Conservation (phyloP, 2,329 filamentous ascomycete species). For the Colletotrichum gloeosporioides region DNA sequence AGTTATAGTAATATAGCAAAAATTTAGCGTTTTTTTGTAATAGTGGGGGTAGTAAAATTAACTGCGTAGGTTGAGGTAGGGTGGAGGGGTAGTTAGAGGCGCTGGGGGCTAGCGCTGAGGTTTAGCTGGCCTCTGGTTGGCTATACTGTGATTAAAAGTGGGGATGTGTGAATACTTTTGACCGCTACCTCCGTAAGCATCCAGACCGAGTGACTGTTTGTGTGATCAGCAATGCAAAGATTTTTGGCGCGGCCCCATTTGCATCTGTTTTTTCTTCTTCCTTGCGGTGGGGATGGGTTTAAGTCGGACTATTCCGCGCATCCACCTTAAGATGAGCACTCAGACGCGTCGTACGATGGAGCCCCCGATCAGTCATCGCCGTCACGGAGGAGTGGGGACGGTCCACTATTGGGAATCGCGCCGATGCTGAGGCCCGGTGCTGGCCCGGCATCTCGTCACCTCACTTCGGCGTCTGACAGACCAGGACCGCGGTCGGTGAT, state of each 20-base stretch:
- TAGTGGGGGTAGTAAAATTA: too few species aligned
- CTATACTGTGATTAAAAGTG: too few species aligned
- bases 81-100: too few species aligned
- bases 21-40: too few species aligned
- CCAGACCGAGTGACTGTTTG: neutral
- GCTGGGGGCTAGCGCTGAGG: too few species aligned
- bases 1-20: too few species aligned
- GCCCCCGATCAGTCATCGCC: conserved; percentile 17
- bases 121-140: too few species aligned
- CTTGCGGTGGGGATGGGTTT: neutral
- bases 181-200: too few species aligned
- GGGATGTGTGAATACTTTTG: too few species aligned
- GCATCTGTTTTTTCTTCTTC: neutral
- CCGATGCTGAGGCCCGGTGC: neutral
- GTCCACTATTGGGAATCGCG: neutral
- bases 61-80: accelerated
- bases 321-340: neutral
- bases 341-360: conserved; percentile 4
- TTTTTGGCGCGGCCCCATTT: neutral
- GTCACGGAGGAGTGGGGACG: conserved; percentile 8
- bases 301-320: neutral
- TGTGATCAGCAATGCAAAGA: neutral
- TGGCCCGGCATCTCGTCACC: conserved; percentile 1
- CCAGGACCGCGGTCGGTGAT: neutral
- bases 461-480: neutral